Conservation (phyloP, 2,329 filamentous ascomycete genomes). For the Neopestalotiopsis rosae region DNA sequence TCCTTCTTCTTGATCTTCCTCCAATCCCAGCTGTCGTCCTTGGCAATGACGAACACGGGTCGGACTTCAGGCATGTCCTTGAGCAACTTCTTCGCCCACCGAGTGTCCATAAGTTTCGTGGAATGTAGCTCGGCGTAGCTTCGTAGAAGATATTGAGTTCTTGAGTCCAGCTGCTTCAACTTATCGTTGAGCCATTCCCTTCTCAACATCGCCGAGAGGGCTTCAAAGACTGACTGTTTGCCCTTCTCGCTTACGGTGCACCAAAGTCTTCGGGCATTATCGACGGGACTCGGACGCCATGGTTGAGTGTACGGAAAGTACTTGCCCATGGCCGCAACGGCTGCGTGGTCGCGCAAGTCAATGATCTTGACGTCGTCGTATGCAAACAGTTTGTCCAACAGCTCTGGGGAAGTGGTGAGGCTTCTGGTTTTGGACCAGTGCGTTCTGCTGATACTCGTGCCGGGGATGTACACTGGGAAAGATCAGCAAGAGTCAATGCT, state of each 20-base stretch:
- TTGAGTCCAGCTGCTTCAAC: not conserved
- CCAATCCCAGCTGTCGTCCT: constrained; percentile 5
- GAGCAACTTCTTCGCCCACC: not conserved
- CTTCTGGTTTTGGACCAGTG: not conserved
- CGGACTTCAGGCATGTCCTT: not conserved
- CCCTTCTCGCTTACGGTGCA: not conserved
- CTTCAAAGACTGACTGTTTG: not conserved
- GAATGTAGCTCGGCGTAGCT: too few relatives aligned
- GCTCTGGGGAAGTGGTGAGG: not conserved
- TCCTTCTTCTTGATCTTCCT: not conserved
- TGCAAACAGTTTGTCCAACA: not conserved
- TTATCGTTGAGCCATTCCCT: not conserved
- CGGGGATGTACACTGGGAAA: not conserved
- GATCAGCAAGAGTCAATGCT: too few relatives aligned
- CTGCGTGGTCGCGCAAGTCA: not conserved
- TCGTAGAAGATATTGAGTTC: not conserved
- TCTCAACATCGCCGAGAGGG: not conserved
- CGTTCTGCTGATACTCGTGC: not conserved
- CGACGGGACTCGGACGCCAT: not conserved
- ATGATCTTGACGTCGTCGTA: not conserved
- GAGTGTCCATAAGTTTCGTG: not conserved
- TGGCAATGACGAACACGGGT: constrained; percentile 4
- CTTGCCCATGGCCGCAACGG: not conserved
- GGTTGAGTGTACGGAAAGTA: not conserved
- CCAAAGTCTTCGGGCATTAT: too few relatives aligned